phyloP scores from a whole-genome alignment of 345 rosid species.

The Lumnitzera littorea region DNA sequence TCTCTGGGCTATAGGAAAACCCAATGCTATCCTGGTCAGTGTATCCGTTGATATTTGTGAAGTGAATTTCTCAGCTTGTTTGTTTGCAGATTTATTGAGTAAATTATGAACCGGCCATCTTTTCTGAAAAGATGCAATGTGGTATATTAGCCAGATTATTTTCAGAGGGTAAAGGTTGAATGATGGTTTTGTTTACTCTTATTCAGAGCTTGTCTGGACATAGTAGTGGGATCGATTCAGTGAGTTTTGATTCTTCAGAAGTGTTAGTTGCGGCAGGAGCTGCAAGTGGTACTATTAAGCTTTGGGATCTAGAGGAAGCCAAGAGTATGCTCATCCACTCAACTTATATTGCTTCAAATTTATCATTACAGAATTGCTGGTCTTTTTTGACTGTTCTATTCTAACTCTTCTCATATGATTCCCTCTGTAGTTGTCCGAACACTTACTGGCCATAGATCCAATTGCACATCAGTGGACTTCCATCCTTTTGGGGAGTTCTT shows the following conservation, averaged over 20 bases:
- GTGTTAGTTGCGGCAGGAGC: constrained; percentile 96
- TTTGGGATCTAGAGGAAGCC: constrained; percentile 99
- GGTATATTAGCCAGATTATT: constrained; percentile 1
- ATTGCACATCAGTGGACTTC: constrained; percentile 92
- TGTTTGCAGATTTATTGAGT: too few species aligned
- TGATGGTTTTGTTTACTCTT: constrained; percentile 1
- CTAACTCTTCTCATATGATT: not conserved
- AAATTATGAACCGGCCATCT: not conserved
- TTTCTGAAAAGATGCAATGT: not conserved
- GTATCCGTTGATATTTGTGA: too few species aligned
- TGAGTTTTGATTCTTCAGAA: constrained; percentile 91
- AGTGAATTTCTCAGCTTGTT: too few species aligned
- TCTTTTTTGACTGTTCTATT: not conserved
- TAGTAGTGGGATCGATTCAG: constrained; percentile 93
- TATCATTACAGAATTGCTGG: not conserved
- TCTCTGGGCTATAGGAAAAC: constrained; percentile 99
- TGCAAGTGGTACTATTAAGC: constrained; percentile 93
- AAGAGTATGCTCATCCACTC: constrained; percentile 57
- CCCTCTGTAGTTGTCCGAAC: constrained; percentile 77
- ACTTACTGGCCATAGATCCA: constrained; percentile 92
- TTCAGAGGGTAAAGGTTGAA: not conserved
- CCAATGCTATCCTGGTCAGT: constrained; percentile 95
- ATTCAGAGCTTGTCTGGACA: constrained; percentile 94
- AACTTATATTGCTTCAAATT: not conserved
- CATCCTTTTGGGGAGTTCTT: constrained; percentile 99